A percentile compares a stretch with the other conserved stretches of the same genome.
Conservation (phyloP, 2,329 filamentous ascomycete species). For the Colletotrichum sansevieriae region DNA sequence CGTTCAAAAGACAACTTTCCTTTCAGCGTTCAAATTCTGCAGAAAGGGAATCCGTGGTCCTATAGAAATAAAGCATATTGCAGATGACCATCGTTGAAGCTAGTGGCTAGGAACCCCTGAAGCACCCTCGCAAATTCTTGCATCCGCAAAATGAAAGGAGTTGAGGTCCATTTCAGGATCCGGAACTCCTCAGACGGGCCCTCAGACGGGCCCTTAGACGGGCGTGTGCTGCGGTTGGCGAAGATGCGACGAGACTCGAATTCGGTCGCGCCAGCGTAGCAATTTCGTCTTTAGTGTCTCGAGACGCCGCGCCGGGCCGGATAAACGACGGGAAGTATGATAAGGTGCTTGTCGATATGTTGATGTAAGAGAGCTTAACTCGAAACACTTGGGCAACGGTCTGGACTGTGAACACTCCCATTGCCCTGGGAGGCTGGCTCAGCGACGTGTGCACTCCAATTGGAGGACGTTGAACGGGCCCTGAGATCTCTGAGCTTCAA, state of each 20-base stretch:
- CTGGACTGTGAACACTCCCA: constrained; percentile 1
- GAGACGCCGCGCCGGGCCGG: constrained; percentile 19
- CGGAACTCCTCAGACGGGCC: not conserved
- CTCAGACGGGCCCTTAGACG: no score
- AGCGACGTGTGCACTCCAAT: not conserved
- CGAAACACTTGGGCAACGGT: constrained; percentile 29
- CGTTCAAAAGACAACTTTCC: not conserved
- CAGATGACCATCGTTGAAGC: not conserved
- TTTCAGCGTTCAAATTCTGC: not conserved
- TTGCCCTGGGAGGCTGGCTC: not conserved
- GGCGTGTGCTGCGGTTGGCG: constrained; percentile 6
- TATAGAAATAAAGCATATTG: constrained; percentile 17
- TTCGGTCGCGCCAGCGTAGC: constrained; percentile 17
- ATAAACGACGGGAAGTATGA: not conserved
- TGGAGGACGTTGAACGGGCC: not conserved
- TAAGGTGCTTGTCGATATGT: constrained; percentile 12
- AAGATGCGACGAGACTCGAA: constrained; percentile 6
- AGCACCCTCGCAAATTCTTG: not conserved
- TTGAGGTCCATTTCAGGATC: constrained; percentile 9
- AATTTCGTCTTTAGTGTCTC: constrained; percentile 9
- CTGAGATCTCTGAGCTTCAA: not conserved
- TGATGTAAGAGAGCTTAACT: constrained; percentile 22
- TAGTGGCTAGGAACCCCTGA: not conserved
- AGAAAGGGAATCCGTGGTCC: not conserved
- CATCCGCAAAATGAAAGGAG: constrained; percentile 28